Evolutionary conservation across 1,139 yeast species (phyloP).

Genomic region (Kodamaea sp.): DNA sequence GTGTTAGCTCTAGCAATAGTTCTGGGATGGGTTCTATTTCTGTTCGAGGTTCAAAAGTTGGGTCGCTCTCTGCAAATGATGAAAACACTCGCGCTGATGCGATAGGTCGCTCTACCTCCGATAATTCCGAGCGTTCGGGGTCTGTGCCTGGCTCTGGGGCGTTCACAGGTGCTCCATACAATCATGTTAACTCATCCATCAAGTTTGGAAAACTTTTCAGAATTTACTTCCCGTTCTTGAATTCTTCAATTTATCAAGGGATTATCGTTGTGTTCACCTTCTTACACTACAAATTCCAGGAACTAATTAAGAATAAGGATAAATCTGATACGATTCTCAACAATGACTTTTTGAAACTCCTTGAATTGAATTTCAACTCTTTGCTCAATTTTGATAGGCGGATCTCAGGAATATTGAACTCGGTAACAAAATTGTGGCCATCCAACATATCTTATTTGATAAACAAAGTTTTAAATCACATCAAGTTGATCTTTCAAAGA

Average conservation of each 20-base stretch:
- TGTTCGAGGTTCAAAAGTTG: neutral
- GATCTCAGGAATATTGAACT: constrained; percentile 19
- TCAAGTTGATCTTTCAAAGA: constrained; percentile 28
- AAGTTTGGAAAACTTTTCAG: constrained; percentile 38
- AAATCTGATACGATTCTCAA: constrained; percentile 10
- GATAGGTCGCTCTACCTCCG: neutral
- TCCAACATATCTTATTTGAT: constrained; percentile 36
- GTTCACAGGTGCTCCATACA: constrained; percentile 1
- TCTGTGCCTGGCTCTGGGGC: constrained; percentile 1
- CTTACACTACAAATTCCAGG: constrained; percentile 43
- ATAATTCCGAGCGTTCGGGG: too few relatives aligned
- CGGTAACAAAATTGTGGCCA: constrained; percentile 37
- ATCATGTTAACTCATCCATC: constrained; percentile 15
- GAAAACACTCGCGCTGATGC: neutral
- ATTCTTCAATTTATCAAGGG: constrained; percentile 53
- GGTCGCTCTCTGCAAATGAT: neutral
- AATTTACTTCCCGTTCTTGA: constrained; percentile 46
- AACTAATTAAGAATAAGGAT: constrained; percentile 29
- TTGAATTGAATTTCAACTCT: constrained; percentile 27
- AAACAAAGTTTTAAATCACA: constrained; percentile 33
- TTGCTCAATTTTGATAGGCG: constrained; percentile 29
- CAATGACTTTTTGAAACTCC: constrained; percentile 23
- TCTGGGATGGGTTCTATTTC: neutral
- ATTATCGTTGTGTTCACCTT: constrained; percentile 52
- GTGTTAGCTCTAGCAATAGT: neutral